Evolutionary conservation across 495 filamentous ascomycete genomes (phyloP).

Genomic region (Saxophila tyrrhenica): DNA sequence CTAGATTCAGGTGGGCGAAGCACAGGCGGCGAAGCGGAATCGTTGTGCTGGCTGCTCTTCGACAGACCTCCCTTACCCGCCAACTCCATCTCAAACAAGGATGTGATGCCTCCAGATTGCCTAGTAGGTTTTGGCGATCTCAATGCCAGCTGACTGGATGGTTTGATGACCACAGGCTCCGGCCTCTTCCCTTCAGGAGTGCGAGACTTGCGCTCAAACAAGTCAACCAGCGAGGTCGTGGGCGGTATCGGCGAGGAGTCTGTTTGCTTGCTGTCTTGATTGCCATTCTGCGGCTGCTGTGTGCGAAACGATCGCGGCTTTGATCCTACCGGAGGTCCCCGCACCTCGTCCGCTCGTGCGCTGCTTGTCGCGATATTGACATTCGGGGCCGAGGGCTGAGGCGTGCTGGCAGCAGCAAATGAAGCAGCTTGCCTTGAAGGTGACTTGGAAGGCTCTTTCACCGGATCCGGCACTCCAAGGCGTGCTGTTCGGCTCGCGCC

Average conservation of each 20-base stretch:
- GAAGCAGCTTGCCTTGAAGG: conserved; percentile 15
- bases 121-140: conserved; percentile 18
- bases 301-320: conserved; percentile 13
- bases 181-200: not conserved
- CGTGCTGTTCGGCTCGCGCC: not conserved
- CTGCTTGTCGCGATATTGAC: not conserved
- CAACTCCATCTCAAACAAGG: conserved; percentile 17
- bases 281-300: not conserved
- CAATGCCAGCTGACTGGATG: conserved; percentile 4
- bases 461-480: not conserved
- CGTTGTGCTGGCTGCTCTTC: not conserved
- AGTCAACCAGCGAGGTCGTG: conserved; percentile 46
- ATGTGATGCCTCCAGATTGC: conserved; percentile 11
- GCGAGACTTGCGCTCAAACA: conserved; percentile 41
- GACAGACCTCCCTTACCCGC: no score
- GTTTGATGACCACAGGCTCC: conserved; percentile 3
- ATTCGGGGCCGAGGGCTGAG: not conserved
- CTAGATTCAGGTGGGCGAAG: not conserved
- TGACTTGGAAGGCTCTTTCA: conserved; percentile 1
- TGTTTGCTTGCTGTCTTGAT: conserved; percentile 18
- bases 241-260: conserved; percentile 45
- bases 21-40: not conserved
- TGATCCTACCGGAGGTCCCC: conserved; percentile 5
- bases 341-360: not conserved
- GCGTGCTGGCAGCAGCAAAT: conserved; percentile 10